A percentile compares a stretch with the other conserved stretches of the same genome.
phyloP scores from a whole-genome alignment of 257 asterid species.

The Solanum dulcamara region DNA sequence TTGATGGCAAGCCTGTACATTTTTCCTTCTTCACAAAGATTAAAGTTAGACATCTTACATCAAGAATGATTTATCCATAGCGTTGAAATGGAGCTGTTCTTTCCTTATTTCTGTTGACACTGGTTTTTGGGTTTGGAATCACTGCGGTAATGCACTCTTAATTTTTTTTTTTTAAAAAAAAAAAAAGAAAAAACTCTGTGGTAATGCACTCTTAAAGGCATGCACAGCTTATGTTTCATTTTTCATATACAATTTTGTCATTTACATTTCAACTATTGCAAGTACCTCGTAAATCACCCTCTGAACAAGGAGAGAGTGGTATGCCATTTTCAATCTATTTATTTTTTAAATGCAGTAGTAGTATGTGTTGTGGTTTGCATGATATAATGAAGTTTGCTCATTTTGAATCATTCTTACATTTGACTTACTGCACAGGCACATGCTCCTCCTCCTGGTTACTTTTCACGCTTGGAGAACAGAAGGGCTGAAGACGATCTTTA shows the following conservation, averaged over 20 bases:
- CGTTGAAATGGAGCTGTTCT: background rate
- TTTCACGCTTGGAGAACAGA: background rate
- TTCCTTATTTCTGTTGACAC: background rate
- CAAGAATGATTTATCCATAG: background rate
- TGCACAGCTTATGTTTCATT: background rate
- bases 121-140: background rate
- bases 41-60: background rate
- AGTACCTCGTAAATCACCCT: background rate
- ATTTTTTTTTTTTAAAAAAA: background rate
- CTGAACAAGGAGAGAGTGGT: background rate
- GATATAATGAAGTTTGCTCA: background rate
- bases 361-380: background rate
- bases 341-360: background rate
- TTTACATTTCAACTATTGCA: background rate
- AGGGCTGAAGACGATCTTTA: background rate
- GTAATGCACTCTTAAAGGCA: background rate
- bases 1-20: background rate
- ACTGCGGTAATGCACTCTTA: background rate
- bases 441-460: conserved; percentile 10
- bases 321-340: background rate
- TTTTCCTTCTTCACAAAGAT: background rate
- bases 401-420: background rate
- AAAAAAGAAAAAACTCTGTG: background rate
- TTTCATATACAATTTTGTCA: background rate
- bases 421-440: conserved; percentile 5